phyloP scores from a whole-genome alignment of 306 rosid genomes.

The Alnus glutinosa region DNA sequence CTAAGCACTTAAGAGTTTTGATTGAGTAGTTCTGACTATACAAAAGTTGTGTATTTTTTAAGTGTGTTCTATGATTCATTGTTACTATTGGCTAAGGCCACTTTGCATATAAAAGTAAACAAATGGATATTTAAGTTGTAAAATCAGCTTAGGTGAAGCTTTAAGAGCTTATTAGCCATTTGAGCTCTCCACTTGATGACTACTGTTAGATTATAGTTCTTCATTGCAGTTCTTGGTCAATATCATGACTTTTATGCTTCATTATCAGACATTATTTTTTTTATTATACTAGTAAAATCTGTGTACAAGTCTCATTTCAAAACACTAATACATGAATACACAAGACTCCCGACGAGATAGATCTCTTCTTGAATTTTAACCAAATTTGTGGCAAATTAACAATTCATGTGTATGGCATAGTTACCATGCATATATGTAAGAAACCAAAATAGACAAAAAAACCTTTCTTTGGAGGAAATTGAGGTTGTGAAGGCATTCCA shows the following conservation, averaged over 20 bases:
- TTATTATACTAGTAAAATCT: not conserved
- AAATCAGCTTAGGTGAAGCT: conserved; percentile 14
- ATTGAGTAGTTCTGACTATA: not conserved
- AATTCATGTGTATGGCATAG: not conserved
- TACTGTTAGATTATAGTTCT: not conserved
- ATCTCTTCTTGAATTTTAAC: not conserved
- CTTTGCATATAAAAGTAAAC: conserved; percentile 3
- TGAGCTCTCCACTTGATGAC: conserved; percentile 1
- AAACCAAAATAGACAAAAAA: conserved; percentile 11
- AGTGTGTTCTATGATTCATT: not conserved
- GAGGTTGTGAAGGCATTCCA: conserved; percentile 41
- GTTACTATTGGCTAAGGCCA: not conserved
- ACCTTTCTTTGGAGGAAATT: conserved; percentile 56
- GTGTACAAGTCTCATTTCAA: not conserved
- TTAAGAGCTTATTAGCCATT: conserved; percentile 6
- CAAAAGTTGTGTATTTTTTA: not conserved
- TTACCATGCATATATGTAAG: conserved; percentile 11
- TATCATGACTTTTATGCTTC: not conserved
- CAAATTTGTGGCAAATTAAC: not conserved
- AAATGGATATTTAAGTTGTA: not conserved
- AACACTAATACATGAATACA: not conserved
- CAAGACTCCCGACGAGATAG: not conserved
- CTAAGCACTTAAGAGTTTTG: not conserved
- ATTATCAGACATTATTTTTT: not conserved
- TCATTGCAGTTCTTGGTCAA: not conserved